Conservation (phyloP, 192 early-diverging fungal species). For the Podila horticola region DNA sequence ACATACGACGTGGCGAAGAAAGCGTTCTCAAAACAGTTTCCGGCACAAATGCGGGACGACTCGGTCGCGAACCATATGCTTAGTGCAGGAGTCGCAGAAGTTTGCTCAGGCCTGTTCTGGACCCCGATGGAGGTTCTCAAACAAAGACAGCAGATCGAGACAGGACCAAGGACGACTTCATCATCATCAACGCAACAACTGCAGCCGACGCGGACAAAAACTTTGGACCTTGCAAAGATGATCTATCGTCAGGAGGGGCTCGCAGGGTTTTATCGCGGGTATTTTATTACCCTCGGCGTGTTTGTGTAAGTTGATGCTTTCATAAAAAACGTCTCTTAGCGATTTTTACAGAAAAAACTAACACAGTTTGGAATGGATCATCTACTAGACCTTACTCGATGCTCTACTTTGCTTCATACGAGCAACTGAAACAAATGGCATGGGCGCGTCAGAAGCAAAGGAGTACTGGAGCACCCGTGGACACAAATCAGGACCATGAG, state of each 20-base stretch:
- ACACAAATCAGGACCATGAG: neutral
- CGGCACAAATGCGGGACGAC: conserved; percentile 21
- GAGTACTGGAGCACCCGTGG: conserved; percentile 31
- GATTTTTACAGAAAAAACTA: too few species aligned
- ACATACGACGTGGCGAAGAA: conserved; percentile 74
- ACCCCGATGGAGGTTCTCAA: conserved; percentile 93
- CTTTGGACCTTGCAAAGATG: conserved; percentile 48
- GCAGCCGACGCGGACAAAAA: conserved; percentile 6
- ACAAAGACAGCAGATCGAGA: conserved; percentile 71
- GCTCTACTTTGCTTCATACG: conserved; percentile 46
- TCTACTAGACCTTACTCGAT: conserved; percentile 42
- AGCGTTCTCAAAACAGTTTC: conserved; percentile 27
- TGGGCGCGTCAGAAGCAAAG: conserved; percentile 9
- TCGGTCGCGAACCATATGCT: conserved; percentile 64
- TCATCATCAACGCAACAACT: neutral
- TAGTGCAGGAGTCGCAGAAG: conserved; percentile 72
- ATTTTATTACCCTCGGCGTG: conserved; percentile 76
- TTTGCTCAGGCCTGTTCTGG: conserved; percentile 73
- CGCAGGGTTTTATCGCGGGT: conserved; percentile 76
- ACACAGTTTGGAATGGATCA: too few species aligned
- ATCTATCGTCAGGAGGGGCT: conserved; percentile 70
- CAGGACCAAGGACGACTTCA: neutral
- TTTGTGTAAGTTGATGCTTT: conserved; percentile 73
- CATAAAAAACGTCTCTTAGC: neutral
- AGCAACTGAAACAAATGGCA: conserved; percentile 41